phyloP scores from a whole-genome alignment of 2,329 filamentous ascomycete genomes.

The Bretziella fagacearum region DNA sequence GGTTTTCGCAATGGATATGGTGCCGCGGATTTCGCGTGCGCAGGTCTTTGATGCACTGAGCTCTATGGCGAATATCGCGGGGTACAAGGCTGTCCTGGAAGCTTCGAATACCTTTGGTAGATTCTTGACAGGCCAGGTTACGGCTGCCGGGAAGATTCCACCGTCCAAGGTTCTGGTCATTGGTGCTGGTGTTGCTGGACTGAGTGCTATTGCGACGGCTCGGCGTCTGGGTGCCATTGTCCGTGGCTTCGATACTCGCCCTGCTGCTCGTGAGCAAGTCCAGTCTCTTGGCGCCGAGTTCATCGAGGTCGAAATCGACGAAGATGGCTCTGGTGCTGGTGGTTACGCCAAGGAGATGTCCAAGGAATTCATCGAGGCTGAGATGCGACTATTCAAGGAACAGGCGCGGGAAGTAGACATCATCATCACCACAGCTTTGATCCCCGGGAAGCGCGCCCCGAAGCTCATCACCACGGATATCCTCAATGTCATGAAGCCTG shows the following conservation, averaged over 20 bases:
- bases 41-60: no score
- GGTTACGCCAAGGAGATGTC: conserved; percentile 92
- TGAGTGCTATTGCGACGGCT: conserved; percentile 77
- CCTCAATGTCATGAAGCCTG: conserved; percentile 74
- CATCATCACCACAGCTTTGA: conserved; percentile 81
- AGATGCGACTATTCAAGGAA: conserved; percentile 83
- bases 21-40: no score
- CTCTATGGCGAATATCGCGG: conserved; percentile 88
- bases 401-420: conserved; percentile 82
- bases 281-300: conserved; percentile 83
- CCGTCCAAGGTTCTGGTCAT: conserved; percentile 84
- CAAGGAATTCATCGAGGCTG: conserved; percentile 78
- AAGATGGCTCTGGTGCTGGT: conserved; percentile 69
- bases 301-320: conserved; percentile 67
- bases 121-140: conserved; percentile 78
- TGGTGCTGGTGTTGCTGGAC: conserved; percentile 72
- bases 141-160: conserved; percentile 77
- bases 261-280: conserved; percentile 77
- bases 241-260: conserved; percentile 75
- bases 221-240: conserved; percentile 78
- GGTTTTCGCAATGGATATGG: no score
- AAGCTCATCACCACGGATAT: conserved; percentile 69
- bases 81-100: conserved; percentile 81
- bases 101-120: conserved; percentile 79
- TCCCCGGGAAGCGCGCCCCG: conserved; percentile 67